These are phyloP conservation scores for Coemansia sp. DNA, from an alignment of 192 early-diverging fungal species.

Conservation along the genomic window DNA sequence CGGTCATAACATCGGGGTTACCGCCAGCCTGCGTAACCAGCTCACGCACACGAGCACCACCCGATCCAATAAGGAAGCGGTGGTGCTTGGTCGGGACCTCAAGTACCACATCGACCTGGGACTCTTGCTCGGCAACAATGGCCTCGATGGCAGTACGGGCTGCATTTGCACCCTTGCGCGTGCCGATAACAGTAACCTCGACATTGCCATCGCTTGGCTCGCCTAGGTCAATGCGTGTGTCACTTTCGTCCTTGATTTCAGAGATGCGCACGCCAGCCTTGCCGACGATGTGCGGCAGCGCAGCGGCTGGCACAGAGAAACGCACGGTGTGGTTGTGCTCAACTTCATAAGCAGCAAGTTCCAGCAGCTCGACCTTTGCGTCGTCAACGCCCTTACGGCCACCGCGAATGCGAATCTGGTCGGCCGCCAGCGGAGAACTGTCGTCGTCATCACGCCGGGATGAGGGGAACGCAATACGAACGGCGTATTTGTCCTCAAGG, in stretches of 20 bases:
- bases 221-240: conserved; percentile 75
- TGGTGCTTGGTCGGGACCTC: conserved; percentile 59
- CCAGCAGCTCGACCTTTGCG: conserved; percentile 80
- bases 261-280: conserved; percentile 66
- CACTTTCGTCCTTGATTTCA: conserved; percentile 71
- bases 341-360: conserved; percentile 79
- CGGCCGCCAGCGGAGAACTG: conserved; percentile 43
- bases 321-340: conserved; percentile 67
- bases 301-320: conserved; percentile 64
- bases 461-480: conserved; percentile 70
- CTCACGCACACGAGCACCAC: conserved; percentile 63
- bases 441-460: conserved; percentile 56
- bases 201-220: conserved; percentile 31
- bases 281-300: conserved; percentile 78
- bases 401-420: conserved; percentile 81
- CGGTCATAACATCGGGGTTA: conserved; percentile 54
- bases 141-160: conserved; percentile 61
- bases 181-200: conserved; percentile 55
- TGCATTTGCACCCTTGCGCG: conserved; percentile 55
- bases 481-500: conserved; percentile 75
- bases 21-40: conserved; percentile 62
- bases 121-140: conserved; percentile 61
- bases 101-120: conserved; percentile 56
- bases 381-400: conserved; percentile 75
- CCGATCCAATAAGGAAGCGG: conserved; percentile 66